Percentiles rank a stretch among this genome's conserved stretches.
These are phyloP conservation scores for Guadua angustifolia DNA, from an alignment of 176 grass and related monocot species.

Conservation along the genomic window DNA sequence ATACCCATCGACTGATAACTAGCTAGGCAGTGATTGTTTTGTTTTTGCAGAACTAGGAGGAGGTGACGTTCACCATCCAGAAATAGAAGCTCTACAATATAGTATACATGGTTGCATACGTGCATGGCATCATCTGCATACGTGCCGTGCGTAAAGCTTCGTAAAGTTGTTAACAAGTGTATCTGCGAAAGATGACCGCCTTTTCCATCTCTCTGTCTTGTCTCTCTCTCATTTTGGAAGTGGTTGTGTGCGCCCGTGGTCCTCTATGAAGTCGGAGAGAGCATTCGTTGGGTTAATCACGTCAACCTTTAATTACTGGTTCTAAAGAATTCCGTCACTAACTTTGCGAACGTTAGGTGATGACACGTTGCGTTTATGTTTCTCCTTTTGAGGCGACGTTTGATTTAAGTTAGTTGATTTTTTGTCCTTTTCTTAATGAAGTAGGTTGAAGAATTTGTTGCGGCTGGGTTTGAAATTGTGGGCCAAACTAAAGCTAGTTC, in stretches of 20 bases:
- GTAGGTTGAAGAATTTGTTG: background rate
- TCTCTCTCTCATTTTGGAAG: background rate
- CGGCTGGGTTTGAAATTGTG: background rate
- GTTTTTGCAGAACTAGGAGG: background rate
- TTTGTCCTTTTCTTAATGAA: background rate
- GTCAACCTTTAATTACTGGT: too few species aligned
- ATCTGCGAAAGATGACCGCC: background rate
- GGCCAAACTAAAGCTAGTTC: background rate
- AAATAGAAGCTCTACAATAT: background rate
- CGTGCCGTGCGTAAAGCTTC: background rate
- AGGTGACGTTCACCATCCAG: background rate
- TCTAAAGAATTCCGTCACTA: background rate
- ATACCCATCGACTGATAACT: background rate
- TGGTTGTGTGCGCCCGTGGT: too few species aligned
- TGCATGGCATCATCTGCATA: too few species aligned
- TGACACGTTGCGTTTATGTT: background rate
- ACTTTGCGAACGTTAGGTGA: background rate
- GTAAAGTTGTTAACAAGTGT: background rate
- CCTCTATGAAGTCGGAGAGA: background rate
- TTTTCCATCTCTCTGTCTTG: background rate
- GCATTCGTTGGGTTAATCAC: background rate
- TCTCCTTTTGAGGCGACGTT: too few species aligned
- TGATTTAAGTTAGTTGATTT: background rate
- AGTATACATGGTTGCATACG: background rate
- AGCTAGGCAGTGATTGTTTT: background rate